Conservation (phyloP, 1,139 yeast genomes). For the Diutina pseudorugosa region DNA sequence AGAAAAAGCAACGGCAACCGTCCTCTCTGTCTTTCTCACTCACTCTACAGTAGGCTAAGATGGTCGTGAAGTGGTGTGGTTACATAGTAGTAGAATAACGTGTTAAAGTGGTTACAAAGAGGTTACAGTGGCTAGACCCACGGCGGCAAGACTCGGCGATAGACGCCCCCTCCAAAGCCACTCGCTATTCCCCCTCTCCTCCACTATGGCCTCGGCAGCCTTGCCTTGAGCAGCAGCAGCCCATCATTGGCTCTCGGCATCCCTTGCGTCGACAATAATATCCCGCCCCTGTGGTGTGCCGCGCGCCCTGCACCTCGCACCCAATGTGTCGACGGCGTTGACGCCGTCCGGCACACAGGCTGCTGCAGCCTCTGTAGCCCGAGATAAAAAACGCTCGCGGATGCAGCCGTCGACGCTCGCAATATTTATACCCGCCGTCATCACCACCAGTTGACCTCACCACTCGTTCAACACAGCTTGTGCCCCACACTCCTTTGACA, state of each 20-base stretch:
- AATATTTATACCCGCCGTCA: not conserved
- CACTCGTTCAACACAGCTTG: not conserved
- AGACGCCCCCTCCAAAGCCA: too few relatives aligned
- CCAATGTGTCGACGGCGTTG: not conserved
- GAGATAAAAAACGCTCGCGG: not conserved
- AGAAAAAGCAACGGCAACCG: too few relatives aligned
- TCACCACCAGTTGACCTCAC: not conserved
- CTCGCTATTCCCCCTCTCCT: too few relatives aligned
- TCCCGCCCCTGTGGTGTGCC: not conserved
- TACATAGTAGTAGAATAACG: too few relatives aligned
- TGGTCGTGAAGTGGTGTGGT: too few relatives aligned
- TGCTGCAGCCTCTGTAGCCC: not conserved
- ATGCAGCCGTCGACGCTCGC: not conserved
- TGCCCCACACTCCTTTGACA: conserved; percentile 2
- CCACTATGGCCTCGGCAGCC: too few relatives aligned
- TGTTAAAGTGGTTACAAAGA: too few relatives aligned
- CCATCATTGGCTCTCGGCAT: not conserved
- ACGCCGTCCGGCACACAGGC: not conserved
- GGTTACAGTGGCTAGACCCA: too few relatives aligned
- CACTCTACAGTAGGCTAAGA: too few relatives aligned
- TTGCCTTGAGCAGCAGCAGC: too few relatives aligned
- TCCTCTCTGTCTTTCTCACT: too few relatives aligned
- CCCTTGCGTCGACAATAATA: not conserved
- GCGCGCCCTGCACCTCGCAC: not conserved
- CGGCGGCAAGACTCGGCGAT: too few relatives aligned